These are phyloP conservation scores for Diaporthe citri DNA, from an alignment of 2,329 filamentous ascomycete species.

Conservation along the genomic window DNA sequence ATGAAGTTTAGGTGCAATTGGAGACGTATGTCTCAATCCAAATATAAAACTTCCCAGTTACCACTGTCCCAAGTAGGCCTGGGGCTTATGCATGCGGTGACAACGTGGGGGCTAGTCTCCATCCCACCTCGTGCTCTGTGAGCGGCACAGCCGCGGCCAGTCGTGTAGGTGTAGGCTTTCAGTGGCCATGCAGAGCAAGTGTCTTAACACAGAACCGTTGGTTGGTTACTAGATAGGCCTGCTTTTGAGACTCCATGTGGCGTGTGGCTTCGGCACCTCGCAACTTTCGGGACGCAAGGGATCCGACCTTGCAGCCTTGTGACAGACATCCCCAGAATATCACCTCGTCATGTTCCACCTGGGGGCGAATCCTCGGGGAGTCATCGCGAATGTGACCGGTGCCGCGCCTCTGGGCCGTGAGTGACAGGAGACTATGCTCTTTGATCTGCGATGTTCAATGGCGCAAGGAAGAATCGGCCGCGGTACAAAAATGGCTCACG, in stretches of 20 bases:
- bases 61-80: neutral
- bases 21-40: no score
- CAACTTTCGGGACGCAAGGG: neutral
- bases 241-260: neutral
- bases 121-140: neutral
- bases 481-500: neutral
- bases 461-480: neutral
- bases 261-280: neutral
- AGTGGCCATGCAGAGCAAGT: neutral
- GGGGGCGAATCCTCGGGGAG: neutral
- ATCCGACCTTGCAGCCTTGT: neutral
- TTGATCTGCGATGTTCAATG: neutral
- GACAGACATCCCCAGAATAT: no score
- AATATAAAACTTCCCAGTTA: neutral
- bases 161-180: no score
- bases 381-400: neutral
- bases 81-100: neutral
- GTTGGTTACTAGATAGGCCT: neutral
- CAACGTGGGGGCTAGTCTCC: neutral
- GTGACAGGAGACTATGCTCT: no score
- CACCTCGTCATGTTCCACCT: neutral
- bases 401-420: neutral
- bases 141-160: neutral
- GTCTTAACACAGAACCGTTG: neutral
- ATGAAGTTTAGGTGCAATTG: neutral